Evolutionary conservation across 768 basidiomycete genomes (phyloP), one percentile per base, ranked within the genome.

Genomic region (Fomitopsis serialis): DNA sequence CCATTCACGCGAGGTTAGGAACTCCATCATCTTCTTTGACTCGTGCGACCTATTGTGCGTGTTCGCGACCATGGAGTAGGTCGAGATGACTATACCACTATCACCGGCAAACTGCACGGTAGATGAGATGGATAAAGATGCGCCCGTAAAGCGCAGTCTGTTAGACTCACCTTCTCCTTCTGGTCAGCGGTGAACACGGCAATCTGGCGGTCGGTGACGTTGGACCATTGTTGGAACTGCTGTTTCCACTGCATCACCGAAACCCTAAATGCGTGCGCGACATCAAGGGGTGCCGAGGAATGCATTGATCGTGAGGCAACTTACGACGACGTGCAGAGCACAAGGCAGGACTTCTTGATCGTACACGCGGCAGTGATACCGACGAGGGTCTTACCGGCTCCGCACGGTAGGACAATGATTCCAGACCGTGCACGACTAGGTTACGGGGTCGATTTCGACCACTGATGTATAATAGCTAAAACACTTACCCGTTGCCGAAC

Each of bases 11-110:
- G 92, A 94, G 25, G 92, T 92, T 43, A 99, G 70, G 66, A 98
- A 99, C 60, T 99, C 95, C 97, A 99, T 99, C 92, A 98, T 98
- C 76, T 98, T 97, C 75, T 97, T 94, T 17, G 97, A 91, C 65
- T 96, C 94, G 67, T 98, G 93, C n/a, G 97, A 97, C 59, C 97
- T 84, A 68, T 98, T 97, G 64, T 94, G 91, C 2, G 93, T 97
- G 67, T 98, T 98, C 27, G 97, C 96, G 48, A 99, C 95, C 97
- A 99, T 99, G 3, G 96, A 98, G 68, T 99, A 99, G 11, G 97
- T 98, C 29, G 96, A 98, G 23, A 99, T 89, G 29, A 99, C 95
- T 57, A 99, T 98, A 34, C 97, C 97, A 58, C 96, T 93, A 43
- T 96, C 94, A 21, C 95, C 95, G 8, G 89, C 85, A 72, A 99